phyloP scores from a whole-genome alignment of 1,139 yeast genomes.

The Geotrichum bryndzae region DNA sequence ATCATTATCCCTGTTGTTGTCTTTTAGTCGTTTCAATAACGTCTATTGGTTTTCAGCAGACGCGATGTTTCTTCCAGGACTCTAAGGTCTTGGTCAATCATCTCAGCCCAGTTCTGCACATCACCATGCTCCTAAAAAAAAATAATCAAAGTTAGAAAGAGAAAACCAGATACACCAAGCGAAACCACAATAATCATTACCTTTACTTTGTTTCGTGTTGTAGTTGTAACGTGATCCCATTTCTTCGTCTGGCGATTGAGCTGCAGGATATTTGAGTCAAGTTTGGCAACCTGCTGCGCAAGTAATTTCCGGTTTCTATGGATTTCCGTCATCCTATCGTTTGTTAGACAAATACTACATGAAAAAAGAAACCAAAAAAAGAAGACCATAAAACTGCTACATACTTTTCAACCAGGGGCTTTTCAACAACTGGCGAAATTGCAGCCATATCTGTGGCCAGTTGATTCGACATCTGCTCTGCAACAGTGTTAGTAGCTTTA shows the following conservation, averaged over 20 bases:
- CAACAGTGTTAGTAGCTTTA: not conserved
- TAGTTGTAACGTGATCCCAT: conserved; percentile 21
- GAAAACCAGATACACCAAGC: not conserved
- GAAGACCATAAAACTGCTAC: not conserved
- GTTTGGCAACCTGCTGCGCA: conserved; percentile 23
- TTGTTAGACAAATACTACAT: not conserved
- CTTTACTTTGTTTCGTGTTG: conserved; percentile 24
- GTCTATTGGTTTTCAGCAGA: conserved; percentile 13
- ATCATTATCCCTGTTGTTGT: not conserved
- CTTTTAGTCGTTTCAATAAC: not conserved
- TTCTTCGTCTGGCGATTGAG: conserved; percentile 22
- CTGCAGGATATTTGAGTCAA: conserved; percentile 20
- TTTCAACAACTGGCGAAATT: conserved; percentile 26
- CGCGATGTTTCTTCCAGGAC: conserved; percentile 40
- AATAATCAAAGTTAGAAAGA: not conserved
- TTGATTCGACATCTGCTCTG: conserved; percentile 17
- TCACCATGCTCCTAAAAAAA: conserved; percentile 32
- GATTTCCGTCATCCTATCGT: conserved; percentile 22
- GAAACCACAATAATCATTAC: not conserved
- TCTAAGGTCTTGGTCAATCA: conserved; percentile 45
- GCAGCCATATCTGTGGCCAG: conserved; percentile 16
- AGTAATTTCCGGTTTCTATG: conserved; percentile 26
- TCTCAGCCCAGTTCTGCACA: conserved; percentile 45
- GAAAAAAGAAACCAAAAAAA: not conserved
- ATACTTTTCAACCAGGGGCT: conserved; percentile 25